Conservation (phyloP, 2,329 filamentous ascomycete species). For the Tolypocladium endophyticum region DNA sequence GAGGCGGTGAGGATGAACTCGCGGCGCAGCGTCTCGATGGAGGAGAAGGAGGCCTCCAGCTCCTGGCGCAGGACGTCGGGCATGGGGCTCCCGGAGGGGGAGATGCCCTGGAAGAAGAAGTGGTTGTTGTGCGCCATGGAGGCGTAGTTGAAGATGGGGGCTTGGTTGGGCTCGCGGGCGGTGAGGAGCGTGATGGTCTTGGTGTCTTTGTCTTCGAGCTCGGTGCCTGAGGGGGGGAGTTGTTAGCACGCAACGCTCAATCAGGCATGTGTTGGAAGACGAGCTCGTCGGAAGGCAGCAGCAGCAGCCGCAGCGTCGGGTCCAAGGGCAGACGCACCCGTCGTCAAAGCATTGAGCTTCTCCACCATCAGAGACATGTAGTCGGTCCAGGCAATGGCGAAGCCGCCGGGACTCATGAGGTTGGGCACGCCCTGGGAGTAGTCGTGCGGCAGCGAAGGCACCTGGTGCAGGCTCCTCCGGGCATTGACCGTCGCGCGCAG, state of each 20-base stretch:
- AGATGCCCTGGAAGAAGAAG: constrained; percentile 61
- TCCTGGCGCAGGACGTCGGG: constrained; percentile 43
- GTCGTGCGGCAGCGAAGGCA: constrained; percentile 36
- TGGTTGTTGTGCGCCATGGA: constrained; percentile 91
- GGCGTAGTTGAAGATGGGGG: constrained; percentile 86
- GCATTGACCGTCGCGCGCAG: constrained; percentile 21
- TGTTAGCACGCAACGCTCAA: background rate
- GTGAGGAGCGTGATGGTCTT: constrained; percentile 63
- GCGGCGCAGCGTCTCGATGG: constrained; percentile 67
- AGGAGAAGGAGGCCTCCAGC: constrained; percentile 66
- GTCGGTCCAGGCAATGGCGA: constrained; percentile 67
- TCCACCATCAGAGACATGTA: constrained; percentile 68
- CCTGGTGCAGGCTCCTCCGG: constrained; percentile 33
- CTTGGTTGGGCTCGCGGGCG: constrained; percentile 67
- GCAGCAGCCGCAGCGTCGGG: background rate
- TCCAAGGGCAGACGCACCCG: constrained; percentile 42
- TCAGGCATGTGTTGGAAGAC: background rate
- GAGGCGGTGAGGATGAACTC: constrained; percentile 74
- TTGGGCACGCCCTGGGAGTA: constrained; percentile 49
- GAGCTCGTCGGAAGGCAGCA: background rate
- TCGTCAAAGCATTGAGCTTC: constrained; percentile 64
- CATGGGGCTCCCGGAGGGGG: constrained; percentile 37
- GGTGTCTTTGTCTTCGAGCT: constrained; percentile 48
- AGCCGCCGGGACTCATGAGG: constrained; percentile 59
- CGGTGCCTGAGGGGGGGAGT: constrained; percentile 39